phyloP scores from a whole-genome alignment of 495 filamentous ascomycete species.

The Penicillium flavigenum region DNA sequence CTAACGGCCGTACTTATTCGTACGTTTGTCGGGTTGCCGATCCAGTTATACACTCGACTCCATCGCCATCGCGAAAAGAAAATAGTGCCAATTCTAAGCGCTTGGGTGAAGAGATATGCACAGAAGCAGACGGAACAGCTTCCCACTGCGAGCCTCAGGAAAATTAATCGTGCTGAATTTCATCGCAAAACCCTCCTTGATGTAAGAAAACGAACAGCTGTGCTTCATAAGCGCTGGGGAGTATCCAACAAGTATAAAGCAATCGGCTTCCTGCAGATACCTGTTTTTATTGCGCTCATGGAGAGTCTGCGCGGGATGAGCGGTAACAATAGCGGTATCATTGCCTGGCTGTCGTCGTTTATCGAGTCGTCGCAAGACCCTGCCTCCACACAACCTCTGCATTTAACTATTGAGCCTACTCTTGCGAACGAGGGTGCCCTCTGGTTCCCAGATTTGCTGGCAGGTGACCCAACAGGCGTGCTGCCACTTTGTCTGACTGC shows the following conservation, averaged over 20 bases:
- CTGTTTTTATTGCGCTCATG: constrained; percentile 66
- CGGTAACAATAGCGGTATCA: constrained; percentile 53
- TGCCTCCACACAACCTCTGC: constrained; percentile 13
- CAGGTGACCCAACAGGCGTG: constrained; percentile 64
- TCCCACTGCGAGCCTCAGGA: background rate
- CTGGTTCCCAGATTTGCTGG: constrained; percentile 78
- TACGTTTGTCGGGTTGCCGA: constrained; percentile 56
- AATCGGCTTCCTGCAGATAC: constrained; percentile 51
- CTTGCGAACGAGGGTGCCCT: constrained; percentile 68
- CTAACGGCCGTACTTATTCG: constrained; percentile 65
- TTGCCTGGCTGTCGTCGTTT: constrained; percentile 41
- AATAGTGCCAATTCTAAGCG: constrained; percentile 51
- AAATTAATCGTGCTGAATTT: background rate
- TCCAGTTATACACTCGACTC: constrained; percentile 53
- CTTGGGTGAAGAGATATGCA: constrained; percentile 44
- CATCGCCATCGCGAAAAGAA: constrained; percentile 41
- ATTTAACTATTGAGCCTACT: constrained; percentile 49
- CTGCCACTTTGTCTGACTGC: constrained; percentile 58
- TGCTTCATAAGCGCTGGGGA: constrained; percentile 43
- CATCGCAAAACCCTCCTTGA: background rate
- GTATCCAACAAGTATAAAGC: constrained; percentile 52
- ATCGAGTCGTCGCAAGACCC: constrained; percentile 12
- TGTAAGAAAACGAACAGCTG: constrained; percentile 20
- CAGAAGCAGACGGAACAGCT: constrained; percentile 13
- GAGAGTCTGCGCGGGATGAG: constrained; percentile 66